Conservation (phyloP, 352 stramenopile species). For the Pythium aphanidermatum region DNA sequence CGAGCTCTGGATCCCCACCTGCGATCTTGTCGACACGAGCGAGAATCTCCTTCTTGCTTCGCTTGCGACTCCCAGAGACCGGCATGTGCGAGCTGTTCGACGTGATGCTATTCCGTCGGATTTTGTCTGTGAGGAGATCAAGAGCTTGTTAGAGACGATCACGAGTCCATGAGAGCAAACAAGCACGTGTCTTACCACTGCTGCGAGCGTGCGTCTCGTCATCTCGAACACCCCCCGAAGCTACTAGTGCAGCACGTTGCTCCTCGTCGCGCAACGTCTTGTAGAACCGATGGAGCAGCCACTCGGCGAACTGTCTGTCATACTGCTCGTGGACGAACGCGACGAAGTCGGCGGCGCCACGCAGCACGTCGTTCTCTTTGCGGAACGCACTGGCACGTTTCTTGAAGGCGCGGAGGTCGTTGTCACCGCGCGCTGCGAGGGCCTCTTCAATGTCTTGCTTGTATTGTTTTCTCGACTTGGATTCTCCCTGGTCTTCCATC, state of each 20-base stretch:
- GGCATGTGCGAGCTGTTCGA: neutral
- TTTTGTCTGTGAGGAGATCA: conserved; percentile 11
- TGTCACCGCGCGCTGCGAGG: conserved; percentile 34
- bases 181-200: too few relatives aligned
- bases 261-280: conserved; percentile 51
- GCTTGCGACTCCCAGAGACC: conserved; percentile 26
- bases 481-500: conserved; percentile 18
- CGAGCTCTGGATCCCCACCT: conserved; percentile 32
- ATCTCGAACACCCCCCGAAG: conserved; percentile 17
- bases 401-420: conserved; percentile 61
- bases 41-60: conserved; percentile 62
- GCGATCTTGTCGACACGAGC: conserved; percentile 54
- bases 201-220: too few relatives aligned
- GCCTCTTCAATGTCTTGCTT: conserved; percentile 72
- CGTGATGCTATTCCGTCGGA: conserved; percentile 8
- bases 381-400: conserved; percentile 59
- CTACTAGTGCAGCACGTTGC: conserved; percentile 37
- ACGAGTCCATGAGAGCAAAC: too few relatives aligned
- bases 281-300: conserved; percentile 48
- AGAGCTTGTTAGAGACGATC: too few relatives aligned
- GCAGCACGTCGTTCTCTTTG: conserved; percentile 59
- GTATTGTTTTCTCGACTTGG: conserved; percentile 29
- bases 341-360: conserved; percentile 40
- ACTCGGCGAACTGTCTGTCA: conserved; percentile 45
- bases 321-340: conserved; percentile 47